Evolutionary conservation across 306 rosid genomes (phyloP).

Genomic region (Citrullus mucosospermus): DNA sequence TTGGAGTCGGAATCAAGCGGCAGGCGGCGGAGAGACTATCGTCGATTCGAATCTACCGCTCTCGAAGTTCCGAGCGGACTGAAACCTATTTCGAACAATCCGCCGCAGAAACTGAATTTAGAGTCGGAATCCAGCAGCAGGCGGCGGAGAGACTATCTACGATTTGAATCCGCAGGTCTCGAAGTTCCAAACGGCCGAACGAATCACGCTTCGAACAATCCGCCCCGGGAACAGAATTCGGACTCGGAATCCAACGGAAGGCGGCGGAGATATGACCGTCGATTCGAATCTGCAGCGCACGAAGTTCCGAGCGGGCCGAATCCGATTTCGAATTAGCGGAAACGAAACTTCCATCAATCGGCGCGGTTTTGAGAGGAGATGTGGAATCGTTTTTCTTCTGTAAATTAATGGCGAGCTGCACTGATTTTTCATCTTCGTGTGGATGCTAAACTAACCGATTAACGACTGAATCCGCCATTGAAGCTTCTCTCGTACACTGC

Average conservation of each 20-base stretch:
- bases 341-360: background rate
- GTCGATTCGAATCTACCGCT: background rate
- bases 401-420: background rate
- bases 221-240: background rate
- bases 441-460: background rate
- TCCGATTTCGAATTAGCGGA: slow-evolving; percentile 42
- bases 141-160: slow-evolving; percentile 13
- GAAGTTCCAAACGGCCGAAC: background rate
- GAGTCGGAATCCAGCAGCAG: background rate
- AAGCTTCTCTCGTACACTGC: background rate
- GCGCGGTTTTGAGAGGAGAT: background rate
- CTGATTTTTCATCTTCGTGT: background rate
- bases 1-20: background rate
- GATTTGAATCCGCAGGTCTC: background rate
- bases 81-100: background rate
- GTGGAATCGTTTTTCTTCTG: background rate
- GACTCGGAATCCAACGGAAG: background rate
- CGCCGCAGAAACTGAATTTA: background rate
- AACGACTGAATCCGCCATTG: background rate
- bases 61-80: background rate
- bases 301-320: slow-evolving; percentile 98
- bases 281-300: slow-evolving; percentile 63
- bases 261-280: slow-evolving; percentile 12
- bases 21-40: slow-evolving; percentile 11
- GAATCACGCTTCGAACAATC: background rate